phyloP scores from a whole-genome alignment of 306 rosid genomes.

The Prunus fruticosa region DNA sequence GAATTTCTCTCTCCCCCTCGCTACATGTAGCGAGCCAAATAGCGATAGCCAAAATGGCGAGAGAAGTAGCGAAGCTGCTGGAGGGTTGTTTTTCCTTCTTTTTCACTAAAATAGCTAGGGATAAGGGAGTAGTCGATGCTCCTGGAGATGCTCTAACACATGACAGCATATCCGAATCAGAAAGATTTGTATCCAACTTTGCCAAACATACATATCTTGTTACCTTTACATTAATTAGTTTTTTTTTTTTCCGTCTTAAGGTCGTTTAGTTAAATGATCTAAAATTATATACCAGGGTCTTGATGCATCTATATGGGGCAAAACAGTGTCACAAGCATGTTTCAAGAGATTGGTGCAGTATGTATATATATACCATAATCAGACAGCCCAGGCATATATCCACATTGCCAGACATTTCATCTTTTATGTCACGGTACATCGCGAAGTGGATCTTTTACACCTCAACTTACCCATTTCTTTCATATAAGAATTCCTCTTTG shows the following conservation, averaged over 20 bases:
- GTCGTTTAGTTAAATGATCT: not conserved
- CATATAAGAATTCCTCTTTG: not conserved
- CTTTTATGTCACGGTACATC: conserved; percentile 14
- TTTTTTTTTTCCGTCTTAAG: not conserved
- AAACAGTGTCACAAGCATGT: conserved; percentile 15
- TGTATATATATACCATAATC: conserved; percentile 19
- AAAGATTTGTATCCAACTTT: not conserved
- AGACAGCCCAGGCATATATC: conserved; percentile 20
- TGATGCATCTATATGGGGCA: conserved; percentile 3
- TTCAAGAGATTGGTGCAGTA: conserved; percentile 27
- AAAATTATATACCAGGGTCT: conserved; percentile 1
- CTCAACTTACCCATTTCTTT: conserved; percentile 19
- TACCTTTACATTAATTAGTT: not conserved
- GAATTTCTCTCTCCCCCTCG: too few relatives aligned
- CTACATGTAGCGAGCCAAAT: too few relatives aligned
- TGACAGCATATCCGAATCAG: not conserved
- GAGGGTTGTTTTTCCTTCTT: too few relatives aligned
- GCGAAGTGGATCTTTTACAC: conserved; percentile 8
- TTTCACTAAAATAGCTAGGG: too few relatives aligned
- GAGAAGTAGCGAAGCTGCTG: too few relatives aligned
- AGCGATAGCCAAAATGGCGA: too few relatives aligned
- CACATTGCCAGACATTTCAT: conserved; percentile 17
- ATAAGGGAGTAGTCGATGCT: too few relatives aligned
- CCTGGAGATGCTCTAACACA: not conserved
- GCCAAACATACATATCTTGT: not conserved